These are phyloP conservation scores for Lentinula edodes DNA, from an alignment of 768 basidiomycete genomes.

Conservation along the genomic window DNA sequence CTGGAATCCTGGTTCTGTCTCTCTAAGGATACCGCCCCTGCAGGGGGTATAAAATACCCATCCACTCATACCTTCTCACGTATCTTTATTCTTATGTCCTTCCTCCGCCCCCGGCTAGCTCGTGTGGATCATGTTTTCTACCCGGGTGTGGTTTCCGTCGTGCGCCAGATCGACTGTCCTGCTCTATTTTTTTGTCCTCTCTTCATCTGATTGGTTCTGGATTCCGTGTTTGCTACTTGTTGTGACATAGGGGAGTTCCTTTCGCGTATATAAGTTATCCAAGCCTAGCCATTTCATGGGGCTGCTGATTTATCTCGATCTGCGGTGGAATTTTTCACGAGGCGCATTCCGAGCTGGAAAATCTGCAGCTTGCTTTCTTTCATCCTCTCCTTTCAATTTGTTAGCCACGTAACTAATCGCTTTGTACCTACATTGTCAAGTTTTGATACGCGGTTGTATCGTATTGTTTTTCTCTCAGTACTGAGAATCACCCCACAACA, in stretches of 20 bases:
- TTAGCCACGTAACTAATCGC: neutral
- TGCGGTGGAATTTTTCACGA: neutral
- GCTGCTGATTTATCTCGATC: slow-evolving; percentile 7
- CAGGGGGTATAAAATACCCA: slow-evolving; percentile 5
- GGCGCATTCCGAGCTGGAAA: slow-evolving; percentile 1
- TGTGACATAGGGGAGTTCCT: neutral
- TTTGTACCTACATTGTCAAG: neutral
- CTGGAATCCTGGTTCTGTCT: slow-evolving; percentile 22
- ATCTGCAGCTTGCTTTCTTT: slow-evolving; percentile 1
- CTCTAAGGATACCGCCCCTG: slow-evolving; percentile 16
- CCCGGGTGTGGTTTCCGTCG: slow-evolving; percentile 1
- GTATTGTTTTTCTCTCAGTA: neutral
- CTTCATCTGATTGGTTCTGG: slow-evolving; percentile 1
- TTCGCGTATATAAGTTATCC: neutral
- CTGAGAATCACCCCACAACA: no score
- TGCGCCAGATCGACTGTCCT: neutral
- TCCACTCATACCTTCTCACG: neutral
- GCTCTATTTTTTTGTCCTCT: neutral
- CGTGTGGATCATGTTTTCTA: neutral
- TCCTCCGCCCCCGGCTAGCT: neutral
- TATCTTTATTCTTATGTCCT: slow-evolving; percentile 3
- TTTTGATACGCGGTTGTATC: neutral
- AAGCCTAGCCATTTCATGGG: neutral
- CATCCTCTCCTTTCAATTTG: neutral
- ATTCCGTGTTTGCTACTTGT: neutral